A percentile compares a stretch with the other conserved stretches of the same genome.
Conservation (phyloP, 495 filamentous ascomycete species). For the Pseudoneurospora amorphoporcata region DNA sequence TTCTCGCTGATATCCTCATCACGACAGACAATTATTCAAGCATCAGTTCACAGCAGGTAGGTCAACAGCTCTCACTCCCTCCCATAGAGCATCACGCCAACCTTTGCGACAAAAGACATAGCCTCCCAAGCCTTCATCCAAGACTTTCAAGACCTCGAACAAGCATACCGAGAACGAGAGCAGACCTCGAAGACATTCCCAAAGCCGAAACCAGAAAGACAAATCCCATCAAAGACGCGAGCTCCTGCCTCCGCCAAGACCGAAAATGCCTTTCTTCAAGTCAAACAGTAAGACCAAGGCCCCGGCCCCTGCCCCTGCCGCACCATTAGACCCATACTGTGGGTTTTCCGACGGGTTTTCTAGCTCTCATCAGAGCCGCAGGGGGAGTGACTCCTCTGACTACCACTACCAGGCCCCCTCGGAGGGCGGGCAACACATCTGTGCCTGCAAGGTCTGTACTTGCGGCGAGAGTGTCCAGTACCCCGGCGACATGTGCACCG, state of each 20-base stretch:
- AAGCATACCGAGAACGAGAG: neutral
- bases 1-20: neutral
- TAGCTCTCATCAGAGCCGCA: neutral
- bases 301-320: neutral
- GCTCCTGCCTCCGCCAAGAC: neutral
- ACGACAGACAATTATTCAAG: neutral
- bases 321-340: neutral
- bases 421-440: neutral
- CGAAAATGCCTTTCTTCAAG: neutral
- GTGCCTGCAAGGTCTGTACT: conserved; percentile 1
- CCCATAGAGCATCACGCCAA: neutral
- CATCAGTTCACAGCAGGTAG: neutral
- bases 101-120: neutral
- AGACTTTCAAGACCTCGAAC: neutral
- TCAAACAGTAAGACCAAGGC: neutral
- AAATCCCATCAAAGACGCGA: neutral
- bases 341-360: neutral
- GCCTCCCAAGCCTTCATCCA: neutral
- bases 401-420: neutral
- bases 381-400: neutral
- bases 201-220: neutral
- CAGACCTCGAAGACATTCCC: neutral
- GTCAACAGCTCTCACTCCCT: neutral
- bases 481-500: neutral
- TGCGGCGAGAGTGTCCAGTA: neutral